Evolutionary conservation across 1,284 basidiomycete genomes (phyloP), one percentile per base, ranked within the genome.

Genomic region (Peniophora sp.): DNA sequence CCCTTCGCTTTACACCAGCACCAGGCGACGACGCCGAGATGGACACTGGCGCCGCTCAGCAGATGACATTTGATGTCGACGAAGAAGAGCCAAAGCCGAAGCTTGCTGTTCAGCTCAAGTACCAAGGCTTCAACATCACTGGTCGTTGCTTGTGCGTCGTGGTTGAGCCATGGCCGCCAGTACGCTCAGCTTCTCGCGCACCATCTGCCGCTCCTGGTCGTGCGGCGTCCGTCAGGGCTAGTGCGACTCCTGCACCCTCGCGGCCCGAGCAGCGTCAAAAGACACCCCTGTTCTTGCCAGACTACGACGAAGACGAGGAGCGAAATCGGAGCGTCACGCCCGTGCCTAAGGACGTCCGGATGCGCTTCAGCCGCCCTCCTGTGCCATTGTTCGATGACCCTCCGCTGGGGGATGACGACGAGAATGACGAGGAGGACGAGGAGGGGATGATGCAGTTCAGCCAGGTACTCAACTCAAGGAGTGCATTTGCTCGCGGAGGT

Each of bases 91-190:
- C 74, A 56, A 88, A 89, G 57, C 83, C 81, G 10, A 90, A 90
- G 59, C 83, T 83, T 1, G 59, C 75, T 20, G 68, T 90, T 44
- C 74, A 77, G 50, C 73, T 90, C 20, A 73, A 66, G 51, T 89
- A 85, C 55, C 74, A 78, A 56, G 81, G 82, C 12, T 88, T 88
- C 63, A 72, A 66, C 49, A 81, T 88, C 51, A 75, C 76, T 51
- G 82, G 79, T 0, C 77, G 78, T 48, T 89, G 83, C 62, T 72
- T 90, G 20, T 89, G 85, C 59, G 74, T 90, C 23, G 82, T 90
- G 23, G 79, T 89, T 17, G 87, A 90, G 61, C 88, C 87, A 16
- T 88, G 82, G 73, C 83, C 85, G 3, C 67, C 75, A 16, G 61
- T 81, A 45, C 73, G 71, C 32, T 58, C 67, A 2, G 61, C 60